A percentile compares a stretch with the other conserved stretches of the same genome.
Evolutionary conservation across 2,329 filamentous ascomycete genomes (phyloP).

Genomic region (Albifimbria verrucaria): DNA sequence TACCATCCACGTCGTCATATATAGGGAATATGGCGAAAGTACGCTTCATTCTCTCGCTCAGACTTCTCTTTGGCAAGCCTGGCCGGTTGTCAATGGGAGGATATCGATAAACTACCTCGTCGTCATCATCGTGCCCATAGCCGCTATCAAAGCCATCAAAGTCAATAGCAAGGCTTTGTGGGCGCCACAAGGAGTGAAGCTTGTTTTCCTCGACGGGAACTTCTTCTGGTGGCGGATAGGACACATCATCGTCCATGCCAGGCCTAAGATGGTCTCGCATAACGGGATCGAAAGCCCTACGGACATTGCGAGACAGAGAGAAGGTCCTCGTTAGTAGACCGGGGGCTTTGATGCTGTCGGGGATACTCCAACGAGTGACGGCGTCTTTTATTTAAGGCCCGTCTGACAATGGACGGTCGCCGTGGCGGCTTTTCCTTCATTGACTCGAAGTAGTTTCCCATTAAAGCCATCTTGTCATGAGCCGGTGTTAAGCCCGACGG

Average conservation of each 20-base stretch:
- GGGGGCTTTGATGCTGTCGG: slow-evolving; percentile 35
- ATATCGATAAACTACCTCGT: slow-evolving; percentile 41
- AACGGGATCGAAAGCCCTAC: slow-evolving; percentile 25
- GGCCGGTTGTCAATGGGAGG: slow-evolving; percentile 48
- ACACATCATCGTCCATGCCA: slow-evolving; percentile 21
- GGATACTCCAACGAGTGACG: slow-evolving; percentile 40
- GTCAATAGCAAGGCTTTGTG: slow-evolving; percentile 40
- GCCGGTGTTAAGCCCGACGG: slow-evolving; percentile 57
- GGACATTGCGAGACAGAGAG: slow-evolving; percentile 46
- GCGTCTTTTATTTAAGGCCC: slow-evolving; percentile 49
- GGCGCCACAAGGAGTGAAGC: slow-evolving; percentile 60
- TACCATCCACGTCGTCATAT: slow-evolving; percentile 33
- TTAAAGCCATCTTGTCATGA: slow-evolving; percentile 46
- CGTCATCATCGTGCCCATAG: slow-evolving; percentile 30
- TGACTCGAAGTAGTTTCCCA: slow-evolving; percentile 53
- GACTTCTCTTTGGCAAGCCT: slow-evolving; percentile 38
- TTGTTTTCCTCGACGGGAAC: slow-evolving; percentile 49
- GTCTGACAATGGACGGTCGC: slow-evolving; percentile 49
- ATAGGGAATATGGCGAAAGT: slow-evolving; percentile 60
- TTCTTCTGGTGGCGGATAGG: slow-evolving; percentile 41
- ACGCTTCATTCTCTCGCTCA: slow-evolving; percentile 52
- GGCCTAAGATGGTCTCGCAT: slow-evolving; percentile 22
- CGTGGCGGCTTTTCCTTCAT: slow-evolving; percentile 41
- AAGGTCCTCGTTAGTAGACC: slow-evolving; percentile 48
- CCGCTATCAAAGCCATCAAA: slow-evolving; percentile 25